Base-by-base conservation (phyloP, 495 filamentous ascomycete species). In the Bombardia bombarda region DNA sequence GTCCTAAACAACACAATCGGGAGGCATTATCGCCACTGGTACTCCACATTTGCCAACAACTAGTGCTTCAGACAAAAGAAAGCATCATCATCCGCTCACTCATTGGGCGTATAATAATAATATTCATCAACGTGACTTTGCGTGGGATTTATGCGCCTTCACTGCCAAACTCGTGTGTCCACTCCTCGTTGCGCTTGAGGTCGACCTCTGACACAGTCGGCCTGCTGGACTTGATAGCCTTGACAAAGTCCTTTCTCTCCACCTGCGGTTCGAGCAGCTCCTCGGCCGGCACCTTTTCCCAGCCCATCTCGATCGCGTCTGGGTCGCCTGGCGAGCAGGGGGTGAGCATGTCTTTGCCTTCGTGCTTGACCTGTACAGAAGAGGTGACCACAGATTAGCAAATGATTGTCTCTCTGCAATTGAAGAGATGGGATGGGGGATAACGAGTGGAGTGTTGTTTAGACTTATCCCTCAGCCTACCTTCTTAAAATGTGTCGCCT, bases 401-500 rank as follows among this genome's bases (percentile, higher is more conserved):
- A n/a, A n/a, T n/a, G n/a, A n/a, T n/a, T n/a, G n/a, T n/a, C n/a
- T n/a, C n/a, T n/a, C n/a, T n/a, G n/a, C n/a, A n/a, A n/a, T n/a
- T n/a, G n/a, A n/a, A n/a, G n/a, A n/a, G n/a, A n/a, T n/a, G n/a
- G n/a, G n/a, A n/a, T n/a, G n/a, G n/a, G n/a, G n/a, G n/a, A n/a
- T n/a, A n/a, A n/a, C n/a, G n/a, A n/a, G n/a, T n/a, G n/a, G n/a
- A n/a, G n/a, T n/a, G n/a, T n/a, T n/a, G n/a, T n/a, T n/a, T n/a
- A n/a, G n/a, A n/a, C n/a, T n/a, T n/a, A n/a, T n/a, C n/a, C n/a
- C 8, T 28, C 6, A 61, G 22, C 34, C 32, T 70, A 92, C 90
- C 75, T 84, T 84, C 62, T 96, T 97, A 67, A 97, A 99, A 68
- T 99, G 92, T 44, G 92, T 99, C 22, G 92, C 92, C 36, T 87